phyloP scores from a whole-genome alignment of 73 alveolate genomes.

The Paramecium primaurelia region DNA sequence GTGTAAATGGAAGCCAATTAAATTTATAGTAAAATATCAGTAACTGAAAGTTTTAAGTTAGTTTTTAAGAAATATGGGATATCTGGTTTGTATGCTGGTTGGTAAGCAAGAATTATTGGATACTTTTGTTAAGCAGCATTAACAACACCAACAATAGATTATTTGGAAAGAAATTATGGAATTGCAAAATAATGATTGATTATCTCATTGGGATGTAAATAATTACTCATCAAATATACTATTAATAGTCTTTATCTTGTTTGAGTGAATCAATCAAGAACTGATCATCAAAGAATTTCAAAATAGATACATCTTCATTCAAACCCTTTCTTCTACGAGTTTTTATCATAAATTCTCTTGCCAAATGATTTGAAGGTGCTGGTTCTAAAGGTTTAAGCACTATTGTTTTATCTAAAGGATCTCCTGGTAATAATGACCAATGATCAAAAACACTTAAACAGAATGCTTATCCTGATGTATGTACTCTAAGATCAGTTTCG shows the following conservation, averaged over 20 bases:
- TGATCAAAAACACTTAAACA: constrained; percentile 90
- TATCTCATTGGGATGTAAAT: constrained; percentile 6
- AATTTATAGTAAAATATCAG: neutral
- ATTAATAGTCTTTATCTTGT: constrained; percentile 72
- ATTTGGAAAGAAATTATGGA: neutral
- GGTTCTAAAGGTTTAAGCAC: constrained; percentile 97
- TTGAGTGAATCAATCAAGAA: constrained; percentile 77
- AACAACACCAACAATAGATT: neutral
- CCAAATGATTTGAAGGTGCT: constrained; percentile 91
- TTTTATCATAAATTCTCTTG: constrained; percentile 98
- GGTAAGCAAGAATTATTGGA: neutral
- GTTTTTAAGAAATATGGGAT: neutral
- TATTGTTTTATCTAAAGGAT: constrained; percentile 95
- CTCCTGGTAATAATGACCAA: constrained; percentile 97
- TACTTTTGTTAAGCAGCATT: neutral
- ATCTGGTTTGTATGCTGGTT: constrained; percentile 14
- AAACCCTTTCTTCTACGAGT: constrained; percentile 96
- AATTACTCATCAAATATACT: constrained; percentile 63
- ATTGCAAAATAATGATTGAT: neutral
- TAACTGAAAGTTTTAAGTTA: neutral
- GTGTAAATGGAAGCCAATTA: neutral
- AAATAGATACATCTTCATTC: constrained; percentile 81
- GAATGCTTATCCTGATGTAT: constrained; percentile 95
- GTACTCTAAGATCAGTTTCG: constrained; percentile 98
- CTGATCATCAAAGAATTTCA: constrained; percentile 88